Evolutionary conservation across 75 land plant species (phyloP), one percentile per base, ranked within the genome.

Genomic region (Adiantum capillusveneris): DNA sequence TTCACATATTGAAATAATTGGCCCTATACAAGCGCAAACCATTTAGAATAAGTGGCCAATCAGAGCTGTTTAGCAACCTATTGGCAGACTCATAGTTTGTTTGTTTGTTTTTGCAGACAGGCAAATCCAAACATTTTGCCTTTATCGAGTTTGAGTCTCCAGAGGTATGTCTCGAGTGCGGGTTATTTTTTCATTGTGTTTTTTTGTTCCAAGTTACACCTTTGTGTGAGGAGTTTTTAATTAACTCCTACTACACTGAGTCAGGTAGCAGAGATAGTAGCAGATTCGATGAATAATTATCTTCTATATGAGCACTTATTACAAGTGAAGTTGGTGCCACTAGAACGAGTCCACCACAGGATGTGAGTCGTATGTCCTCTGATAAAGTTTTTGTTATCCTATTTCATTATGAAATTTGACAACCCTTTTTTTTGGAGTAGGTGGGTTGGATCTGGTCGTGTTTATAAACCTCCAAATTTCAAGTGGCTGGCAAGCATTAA

Each of bases 211-310:
- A n/a, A n/a, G n/a, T n/a, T n/a, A n/a, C n/a, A n/a, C n/a, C n/a
- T n/a, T n/a, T n/a, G n/a, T n/a, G n/a, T n/a, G n/a, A n/a, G n/a
- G n/a, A n/a, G n/a, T n/a, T n/a, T n/a, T n/a, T n/a, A n/a, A n/a
- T n/a, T n/a, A n/a, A n/a, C n/a, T n/a, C n/a, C n/a, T n/a, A n/a
- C n/a, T n/a, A n/a, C n/a, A n/a, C n/a, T n/a, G n/a, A n/a, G n/a
- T n/a, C 88, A 94, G 98, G 90, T 89, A 25, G 96, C 98, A 11
- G 79, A 81, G 60, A 84, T 94, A 68, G 95, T 94, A 14, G 87
- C 87, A 24, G 90, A 85, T 53, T 58, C 62, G 14, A 89, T 94
- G 85, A 74, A 89, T 39, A 81, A 89, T 56, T 81, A 94, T 65
- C 74, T 89, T 14, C 31, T 94, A 51, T 86, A 76, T 71, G 98